Percentiles rank a stretch among this genome's conserved stretches.
Conservation (phyloP, 1,284 basidiomycete species). For the Leucoagaricus sp. region DNA sequence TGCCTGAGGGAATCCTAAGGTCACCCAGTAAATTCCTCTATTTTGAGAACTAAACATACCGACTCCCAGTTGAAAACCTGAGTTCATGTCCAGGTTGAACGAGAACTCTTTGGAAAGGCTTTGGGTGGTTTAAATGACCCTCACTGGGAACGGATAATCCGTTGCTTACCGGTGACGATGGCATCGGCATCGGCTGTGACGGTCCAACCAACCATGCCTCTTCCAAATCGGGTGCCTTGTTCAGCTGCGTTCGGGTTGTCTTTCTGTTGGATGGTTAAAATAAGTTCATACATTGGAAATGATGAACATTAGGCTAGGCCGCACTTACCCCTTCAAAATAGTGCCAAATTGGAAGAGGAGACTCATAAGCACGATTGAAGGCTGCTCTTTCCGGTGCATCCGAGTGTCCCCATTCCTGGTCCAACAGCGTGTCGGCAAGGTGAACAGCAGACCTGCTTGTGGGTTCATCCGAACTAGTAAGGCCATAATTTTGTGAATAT, state of each 20-base stretch:
- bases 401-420: slow-evolving; percentile 78
- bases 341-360: neutral
- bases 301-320: neutral
- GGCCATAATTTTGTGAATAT: slow-evolving; percentile 15
- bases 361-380: neutral
- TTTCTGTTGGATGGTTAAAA: neutral
- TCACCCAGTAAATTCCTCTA: neutral
- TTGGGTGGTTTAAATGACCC: slow-evolving; percentile 28
- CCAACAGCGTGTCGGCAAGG: slow-evolving; percentile 26
- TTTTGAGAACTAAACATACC: neutral
- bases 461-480: neutral
- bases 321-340: neutral
- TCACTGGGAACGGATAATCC: neutral
- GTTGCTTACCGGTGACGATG: neutral
- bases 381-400: slow-evolving; percentile 50
- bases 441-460: neutral
- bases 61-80: neutral
- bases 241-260: slow-evolving; percentile 9
- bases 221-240: slow-evolving; percentile 23
- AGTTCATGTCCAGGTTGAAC: slow-evolving; percentile 24
- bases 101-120: slow-evolving; percentile 29
- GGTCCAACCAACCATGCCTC: slow-evolving; percentile 31
- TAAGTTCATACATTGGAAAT: neutral
- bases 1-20: slow-evolving; percentile 23
- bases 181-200: slow-evolving; percentile 25